These are phyloP conservation scores for Sordaria brevicollis DNA, from an alignment of 495 filamentous ascomycete genomes.

Conservation along the genomic window DNA sequence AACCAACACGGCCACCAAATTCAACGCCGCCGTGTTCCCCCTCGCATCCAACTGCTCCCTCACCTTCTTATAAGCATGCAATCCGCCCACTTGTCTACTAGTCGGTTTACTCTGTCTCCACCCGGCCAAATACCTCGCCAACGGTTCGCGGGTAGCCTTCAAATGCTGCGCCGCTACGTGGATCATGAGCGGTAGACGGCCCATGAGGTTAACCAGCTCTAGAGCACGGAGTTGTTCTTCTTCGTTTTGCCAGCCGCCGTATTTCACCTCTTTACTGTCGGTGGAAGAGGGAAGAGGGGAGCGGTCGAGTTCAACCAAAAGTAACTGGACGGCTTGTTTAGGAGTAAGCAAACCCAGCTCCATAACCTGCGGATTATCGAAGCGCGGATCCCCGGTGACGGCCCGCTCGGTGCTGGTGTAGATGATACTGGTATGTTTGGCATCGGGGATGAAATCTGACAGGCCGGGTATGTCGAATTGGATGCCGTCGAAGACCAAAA, in stretches of 20 bases:
- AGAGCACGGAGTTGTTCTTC: slow-evolving; percentile 51
- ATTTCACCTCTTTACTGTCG: slow-evolving; percentile 5
- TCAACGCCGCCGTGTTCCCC: slow-evolving; percentile 51
- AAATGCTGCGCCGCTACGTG: slow-evolving; percentile 68
- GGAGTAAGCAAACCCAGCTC: slow-evolving; percentile 47
- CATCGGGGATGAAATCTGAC: slow-evolving; percentile 58
- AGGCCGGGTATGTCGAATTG: slow-evolving; percentile 56
- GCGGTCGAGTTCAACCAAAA: slow-evolving; percentile 38
- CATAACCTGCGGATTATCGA: slow-evolving; percentile 67
- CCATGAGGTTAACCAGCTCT: slow-evolving; percentile 60
- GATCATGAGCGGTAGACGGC: slow-evolving; percentile 65
- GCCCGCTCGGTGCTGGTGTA: slow-evolving; percentile 66
- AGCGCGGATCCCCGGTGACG: slow-evolving; percentile 53
- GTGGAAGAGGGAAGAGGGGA: neutral
- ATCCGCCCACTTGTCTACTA: slow-evolving; percentile 50
- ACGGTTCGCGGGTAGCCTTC: slow-evolving; percentile 57
- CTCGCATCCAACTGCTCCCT: slow-evolving; percentile 56
- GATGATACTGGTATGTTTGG: slow-evolving; percentile 57
- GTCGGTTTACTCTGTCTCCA: slow-evolving; percentile 50
- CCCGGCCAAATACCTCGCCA: slow-evolving; percentile 59
- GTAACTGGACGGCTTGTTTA: slow-evolving; percentile 34
- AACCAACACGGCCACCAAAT: slow-evolving; percentile 54
- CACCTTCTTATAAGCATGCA: slow-evolving; percentile 57
- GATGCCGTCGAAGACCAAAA: slow-evolving; percentile 67
- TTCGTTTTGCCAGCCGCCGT: slow-evolving; percentile 42